A percentile compares a stretch with the other conserved stretches of the same genome.
phyloP scores from a whole-genome alignment of 257 asterid species.

The Salvia miltiorrhiza region DNA sequence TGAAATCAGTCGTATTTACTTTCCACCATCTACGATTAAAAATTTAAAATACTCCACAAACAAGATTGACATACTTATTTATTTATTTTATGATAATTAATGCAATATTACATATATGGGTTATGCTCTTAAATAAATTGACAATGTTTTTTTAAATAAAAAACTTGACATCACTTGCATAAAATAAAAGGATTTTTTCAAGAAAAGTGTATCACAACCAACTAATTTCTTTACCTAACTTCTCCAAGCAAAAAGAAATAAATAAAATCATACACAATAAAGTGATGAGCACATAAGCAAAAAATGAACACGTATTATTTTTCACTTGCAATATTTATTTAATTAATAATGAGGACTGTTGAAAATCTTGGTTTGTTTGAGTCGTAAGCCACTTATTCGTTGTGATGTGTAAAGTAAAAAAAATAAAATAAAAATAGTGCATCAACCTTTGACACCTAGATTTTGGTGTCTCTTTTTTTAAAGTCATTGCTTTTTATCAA shows the following conservation, averaged over 20 bases:
- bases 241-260: neutral
- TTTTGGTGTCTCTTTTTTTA: conserved; percentile 39
- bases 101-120: neutral
- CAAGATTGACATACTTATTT: neutral
- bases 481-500: conserved; percentile 39
- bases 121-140: neutral
- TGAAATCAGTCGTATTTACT: neutral
- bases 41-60: neutral
- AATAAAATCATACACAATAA: neutral
- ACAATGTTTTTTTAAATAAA: too few species aligned
- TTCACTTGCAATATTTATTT: neutral
- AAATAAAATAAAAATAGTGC: conserved; percentile 19
- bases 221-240: neutral
- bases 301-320: too few species aligned
- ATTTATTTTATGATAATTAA: neutral
- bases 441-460: conserved; percentile 30
- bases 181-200: neutral
- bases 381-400: conserved; percentile 12
- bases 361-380: conserved; percentile 14
- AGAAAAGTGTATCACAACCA: neutral
- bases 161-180: neutral
- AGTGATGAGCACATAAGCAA: neutral
- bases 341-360: neutral
- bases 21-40: neutral
- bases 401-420: conserved; percentile 39